Evolutionary conservation across 805 yeast species (phyloP), one percentile per base, ranked within the genome.

Genomic region (Kuraishia cidri): DNA sequence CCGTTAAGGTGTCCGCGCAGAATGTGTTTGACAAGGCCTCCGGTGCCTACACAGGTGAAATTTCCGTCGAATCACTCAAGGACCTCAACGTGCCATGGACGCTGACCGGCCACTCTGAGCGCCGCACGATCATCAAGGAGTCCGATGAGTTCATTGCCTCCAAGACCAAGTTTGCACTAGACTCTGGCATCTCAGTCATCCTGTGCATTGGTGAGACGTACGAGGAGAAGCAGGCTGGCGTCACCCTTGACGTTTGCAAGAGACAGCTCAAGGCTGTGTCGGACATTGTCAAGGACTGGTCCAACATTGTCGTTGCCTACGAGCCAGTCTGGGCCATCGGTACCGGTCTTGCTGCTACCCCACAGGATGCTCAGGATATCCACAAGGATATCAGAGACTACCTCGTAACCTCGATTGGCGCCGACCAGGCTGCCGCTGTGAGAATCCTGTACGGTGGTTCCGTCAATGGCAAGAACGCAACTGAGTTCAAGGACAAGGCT

Each of bases 281-380:
- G 53, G 81, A 76, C 58, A 69, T 79, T 40, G 79, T 86, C 42
- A 55, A 61, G 38, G 97, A 88, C 78, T 90, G 97, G 97, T 52
- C 81, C 43, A 72, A 83, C 62, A 71, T 92, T 47, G 97, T 92
- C 45, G 67, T 92, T 61, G 98, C 98, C 54, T 92, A 92, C 70
- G 98, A 92, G 72, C 98, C 98, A 52, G 95, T 92, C 48, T 92
- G 98, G 98, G 98, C 98, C 52, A 92, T 92, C 52, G 98, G 98
- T 62, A 88, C 97, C 50, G 98, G 98, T 58, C 77, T 92, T 57
- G 96, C 97, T 52, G 97, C 98, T 41, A 92, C 98, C 50, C 87
- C 98, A 48, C 84, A 82, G 47, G 98, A 92, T 59, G 98, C 98
- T 48, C 96, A 92, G 71, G 86, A 79, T 47, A 85, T 92, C 54